These are phyloP conservation scores for Wallacemonas sp. DNA, from an alignment of 208 protist genomes.

Conservation along the genomic window DNA sequence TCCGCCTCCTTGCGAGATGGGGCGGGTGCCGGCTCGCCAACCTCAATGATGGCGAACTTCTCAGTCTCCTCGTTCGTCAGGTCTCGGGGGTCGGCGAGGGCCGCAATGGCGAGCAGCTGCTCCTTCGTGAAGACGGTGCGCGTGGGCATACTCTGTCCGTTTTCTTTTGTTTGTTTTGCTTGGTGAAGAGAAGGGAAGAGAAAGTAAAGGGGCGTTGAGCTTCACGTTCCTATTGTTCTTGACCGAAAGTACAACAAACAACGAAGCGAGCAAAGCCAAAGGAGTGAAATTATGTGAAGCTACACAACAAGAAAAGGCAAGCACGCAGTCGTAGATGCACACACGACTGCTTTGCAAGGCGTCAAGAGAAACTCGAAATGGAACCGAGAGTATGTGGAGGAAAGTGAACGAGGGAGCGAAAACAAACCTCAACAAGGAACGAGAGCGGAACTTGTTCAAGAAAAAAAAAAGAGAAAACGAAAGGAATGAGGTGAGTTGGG, in stretches of 20 bases:
- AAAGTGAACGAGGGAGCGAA: conserved; percentile 3
- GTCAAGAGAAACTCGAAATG: no score
- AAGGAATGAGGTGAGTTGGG: not conserved
- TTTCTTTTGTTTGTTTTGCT: not conserved
- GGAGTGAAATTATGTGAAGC: no score
- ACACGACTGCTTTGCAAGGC: no score
- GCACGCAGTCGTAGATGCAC: no score
- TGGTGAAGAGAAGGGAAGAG: no score
- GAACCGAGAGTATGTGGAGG: no score
- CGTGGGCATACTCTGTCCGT: conserved; percentile 6
- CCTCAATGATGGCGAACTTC: conserved; percentile 77
- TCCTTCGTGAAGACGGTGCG: conserved; percentile 53
- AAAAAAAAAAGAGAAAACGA: conserved; percentile 12
- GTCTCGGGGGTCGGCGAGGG: conserved; percentile 24
- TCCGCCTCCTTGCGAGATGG: conserved; percentile 39
- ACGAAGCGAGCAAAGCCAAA: no score
- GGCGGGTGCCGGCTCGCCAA: conserved; percentile 28
- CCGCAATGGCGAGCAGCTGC: conserved; percentile 56
- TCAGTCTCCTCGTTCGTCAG: conserved; percentile 38
- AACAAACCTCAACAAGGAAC: conserved; percentile 12
- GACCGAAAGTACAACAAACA: no score
- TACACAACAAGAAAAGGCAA: no score
- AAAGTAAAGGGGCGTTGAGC: no score
- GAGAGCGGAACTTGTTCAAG: not conserved
- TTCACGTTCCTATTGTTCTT: no score